These are phyloP conservation scores for Gonapodya sp. DNA, from an alignment of 192 early-diverging fungal genomes.

Conservation along the genomic window DNA sequence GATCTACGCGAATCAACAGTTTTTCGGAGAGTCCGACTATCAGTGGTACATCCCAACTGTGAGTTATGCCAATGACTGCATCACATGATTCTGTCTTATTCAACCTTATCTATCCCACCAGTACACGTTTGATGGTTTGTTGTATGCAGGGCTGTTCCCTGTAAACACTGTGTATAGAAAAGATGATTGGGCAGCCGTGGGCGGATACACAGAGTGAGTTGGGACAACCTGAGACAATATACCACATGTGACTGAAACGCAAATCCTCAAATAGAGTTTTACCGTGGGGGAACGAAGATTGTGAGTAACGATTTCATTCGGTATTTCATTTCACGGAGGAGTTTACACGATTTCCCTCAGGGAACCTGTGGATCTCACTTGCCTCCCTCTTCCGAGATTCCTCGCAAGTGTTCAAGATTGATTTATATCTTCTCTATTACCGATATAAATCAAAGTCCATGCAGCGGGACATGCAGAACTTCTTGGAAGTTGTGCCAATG, in stretches of 20 bases:
- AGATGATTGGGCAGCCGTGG: constrained; percentile 2
- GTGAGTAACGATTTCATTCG: background rate
- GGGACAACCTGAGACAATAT: background rate
- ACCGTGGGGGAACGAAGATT: constrained; percentile 10
- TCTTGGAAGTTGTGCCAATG: constrained; percentile 1
- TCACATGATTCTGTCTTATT: background rate
- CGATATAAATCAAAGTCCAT: constrained; percentile 10
- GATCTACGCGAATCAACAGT: constrained; percentile 10
- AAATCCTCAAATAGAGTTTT: background rate
- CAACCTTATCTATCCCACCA: background rate
- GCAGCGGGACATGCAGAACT: constrained; percentile 1
- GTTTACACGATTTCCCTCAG: background rate
- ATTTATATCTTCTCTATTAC: background rate
- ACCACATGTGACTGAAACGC: background rate
- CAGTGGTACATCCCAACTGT: constrained; percentile 4
- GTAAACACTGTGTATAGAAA: constrained; percentile 8
- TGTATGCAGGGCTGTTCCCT: background rate
- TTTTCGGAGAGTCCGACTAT: constrained; percentile 2
- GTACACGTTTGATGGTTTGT: background rate
- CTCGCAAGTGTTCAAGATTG: background rate
- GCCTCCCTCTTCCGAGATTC: background rate
- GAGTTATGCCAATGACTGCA: background rate
- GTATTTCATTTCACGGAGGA: background rate
- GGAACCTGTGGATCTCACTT: constrained; percentile 6
- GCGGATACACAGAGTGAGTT: constrained; percentile 7